Evolutionary conservation across 306 rosid species (phyloP).

Genomic region (Acacia melanoxylon): DNA sequence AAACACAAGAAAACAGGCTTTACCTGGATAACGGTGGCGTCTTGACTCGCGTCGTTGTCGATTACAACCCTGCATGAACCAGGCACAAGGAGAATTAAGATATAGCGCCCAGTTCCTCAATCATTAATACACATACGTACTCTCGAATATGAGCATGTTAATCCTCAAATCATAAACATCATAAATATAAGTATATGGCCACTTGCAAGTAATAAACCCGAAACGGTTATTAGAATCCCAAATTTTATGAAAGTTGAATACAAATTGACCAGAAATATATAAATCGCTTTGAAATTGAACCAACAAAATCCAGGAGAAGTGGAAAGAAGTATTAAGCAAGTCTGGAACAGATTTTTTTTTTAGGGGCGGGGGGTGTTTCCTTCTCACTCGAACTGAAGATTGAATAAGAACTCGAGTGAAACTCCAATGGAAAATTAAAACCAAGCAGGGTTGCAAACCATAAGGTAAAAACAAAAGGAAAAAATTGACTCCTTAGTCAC

Average conservation of each 20-base stretch:
- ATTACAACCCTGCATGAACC: constrained; percentile 80
- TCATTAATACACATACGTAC: constrained; percentile 8
- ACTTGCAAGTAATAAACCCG: not conserved
- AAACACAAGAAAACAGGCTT: constrained; percentile 12
- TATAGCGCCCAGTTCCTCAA: constrained; percentile 2
- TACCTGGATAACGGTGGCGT: constrained; percentile 87
- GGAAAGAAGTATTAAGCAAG: constrained; percentile 21
- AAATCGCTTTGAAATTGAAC: not conserved
- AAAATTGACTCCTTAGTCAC: not conserved
- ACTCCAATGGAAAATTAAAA: not conserved
- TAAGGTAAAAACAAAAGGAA: not conserved
- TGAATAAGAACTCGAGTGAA: not conserved
- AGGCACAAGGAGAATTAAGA: constrained; percentile 32
- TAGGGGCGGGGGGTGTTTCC: not conserved
- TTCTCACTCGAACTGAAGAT: not conserved
- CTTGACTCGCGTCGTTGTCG: constrained; percentile 72
- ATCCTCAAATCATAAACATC: constrained; percentile 4
- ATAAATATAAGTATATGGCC: not conserved
- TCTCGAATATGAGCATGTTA: constrained; percentile 15
- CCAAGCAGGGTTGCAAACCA: not conserved
- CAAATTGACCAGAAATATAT: not conserved
- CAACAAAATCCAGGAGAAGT: constrained; percentile 3
- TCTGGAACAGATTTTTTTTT: not conserved
- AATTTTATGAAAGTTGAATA: not conserved
- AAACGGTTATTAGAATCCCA: not conserved